Conservation (phyloP, 208 protist genomes). For the Crithidia mellificae region DNA sequence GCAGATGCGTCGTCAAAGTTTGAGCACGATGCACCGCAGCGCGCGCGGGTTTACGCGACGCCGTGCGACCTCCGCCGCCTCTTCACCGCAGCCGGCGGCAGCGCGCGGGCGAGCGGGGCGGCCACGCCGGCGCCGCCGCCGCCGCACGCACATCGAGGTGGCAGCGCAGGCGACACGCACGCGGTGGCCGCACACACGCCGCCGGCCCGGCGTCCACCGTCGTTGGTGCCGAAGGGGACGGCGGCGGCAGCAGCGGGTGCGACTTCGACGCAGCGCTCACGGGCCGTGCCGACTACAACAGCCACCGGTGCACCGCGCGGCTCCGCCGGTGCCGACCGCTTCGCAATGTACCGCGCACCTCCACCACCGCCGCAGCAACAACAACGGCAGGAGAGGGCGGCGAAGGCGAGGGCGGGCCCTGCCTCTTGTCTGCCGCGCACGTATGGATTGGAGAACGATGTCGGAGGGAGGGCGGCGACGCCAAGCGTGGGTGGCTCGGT, state of each 20-base stretch:
- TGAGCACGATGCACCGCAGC: no score
- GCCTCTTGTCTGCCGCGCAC: constrained; percentile 10
- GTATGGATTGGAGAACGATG: not conserved
- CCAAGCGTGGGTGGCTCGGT: not conserved
- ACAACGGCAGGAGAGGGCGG: no score
- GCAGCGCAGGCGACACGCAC: no score
- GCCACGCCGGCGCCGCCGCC: not conserved
- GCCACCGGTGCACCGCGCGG: not conserved
- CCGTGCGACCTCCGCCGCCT: constrained; percentile 10
- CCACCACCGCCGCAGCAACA: not conserved
- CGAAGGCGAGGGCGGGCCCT: not conserved
- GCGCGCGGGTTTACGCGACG: not conserved
- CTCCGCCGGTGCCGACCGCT: constrained; percentile 11
- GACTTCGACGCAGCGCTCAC: not conserved
- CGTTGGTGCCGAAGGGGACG: not conserved
- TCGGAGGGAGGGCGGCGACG: not conserved
- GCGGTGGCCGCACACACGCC: not conserved
- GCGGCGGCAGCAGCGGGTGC: not conserved
- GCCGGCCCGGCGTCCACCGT: not conserved
- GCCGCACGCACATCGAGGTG: not conserved
- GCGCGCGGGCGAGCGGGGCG: not conserved
- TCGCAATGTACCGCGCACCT: constrained; percentile 37
- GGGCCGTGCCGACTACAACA: not conserved
- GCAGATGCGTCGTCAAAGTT: no score
- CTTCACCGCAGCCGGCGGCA: constrained; percentile 12